Conservation (phyloP, 768 basidiomycete genomes). For the Psilocybe azurescens region DNA sequence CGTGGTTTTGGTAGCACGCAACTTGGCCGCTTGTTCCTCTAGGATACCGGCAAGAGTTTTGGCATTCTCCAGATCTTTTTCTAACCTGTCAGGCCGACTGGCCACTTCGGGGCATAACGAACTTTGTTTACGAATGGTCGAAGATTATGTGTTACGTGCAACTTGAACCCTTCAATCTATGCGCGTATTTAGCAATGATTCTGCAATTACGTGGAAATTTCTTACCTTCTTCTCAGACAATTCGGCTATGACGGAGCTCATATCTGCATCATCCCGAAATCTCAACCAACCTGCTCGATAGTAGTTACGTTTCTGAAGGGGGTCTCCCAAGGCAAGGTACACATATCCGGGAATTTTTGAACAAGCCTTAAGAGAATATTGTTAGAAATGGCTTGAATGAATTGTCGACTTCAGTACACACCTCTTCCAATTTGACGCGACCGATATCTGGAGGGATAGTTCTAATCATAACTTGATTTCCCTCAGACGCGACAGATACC, state of each 20-base stretch:
- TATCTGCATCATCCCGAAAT: conserved; percentile 86
- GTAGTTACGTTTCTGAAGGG: conserved; percentile 90
- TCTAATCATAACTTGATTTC: conserved; percentile 92
- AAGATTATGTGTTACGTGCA: conserved; percentile 85
- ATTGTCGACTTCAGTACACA: conserved; percentile 34
- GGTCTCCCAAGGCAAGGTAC: conserved; percentile 91
- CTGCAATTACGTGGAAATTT: conserved; percentile 10
- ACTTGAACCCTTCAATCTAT: conserved; percentile 93
- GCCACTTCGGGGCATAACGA: conserved; percentile 82
- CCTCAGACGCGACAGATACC: conserved; percentile 72
- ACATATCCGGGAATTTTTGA: conserved; percentile 79
- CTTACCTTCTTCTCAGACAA: conserved; percentile 86
- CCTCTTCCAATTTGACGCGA: conserved; percentile 88
- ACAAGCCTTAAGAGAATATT: conserved; percentile 60
- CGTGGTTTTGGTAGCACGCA: conserved; percentile 50
- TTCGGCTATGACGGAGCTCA: conserved; percentile 71
- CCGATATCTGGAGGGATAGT: conserved; percentile 95
- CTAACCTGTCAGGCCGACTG: conserved; percentile 78
- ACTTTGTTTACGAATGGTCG: conserved; percentile 80
- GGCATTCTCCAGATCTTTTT: conserved; percentile 80
- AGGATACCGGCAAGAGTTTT: conserved; percentile 74
- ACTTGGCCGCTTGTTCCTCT: conserved; percentile 67
- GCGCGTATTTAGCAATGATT: conserved; percentile 1
- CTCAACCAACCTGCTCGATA: conserved; percentile 95
- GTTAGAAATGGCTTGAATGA: conserved; percentile 3